Conservation (phyloP, 768 basidiomycete genomes). For the Suillus discolor region DNA sequence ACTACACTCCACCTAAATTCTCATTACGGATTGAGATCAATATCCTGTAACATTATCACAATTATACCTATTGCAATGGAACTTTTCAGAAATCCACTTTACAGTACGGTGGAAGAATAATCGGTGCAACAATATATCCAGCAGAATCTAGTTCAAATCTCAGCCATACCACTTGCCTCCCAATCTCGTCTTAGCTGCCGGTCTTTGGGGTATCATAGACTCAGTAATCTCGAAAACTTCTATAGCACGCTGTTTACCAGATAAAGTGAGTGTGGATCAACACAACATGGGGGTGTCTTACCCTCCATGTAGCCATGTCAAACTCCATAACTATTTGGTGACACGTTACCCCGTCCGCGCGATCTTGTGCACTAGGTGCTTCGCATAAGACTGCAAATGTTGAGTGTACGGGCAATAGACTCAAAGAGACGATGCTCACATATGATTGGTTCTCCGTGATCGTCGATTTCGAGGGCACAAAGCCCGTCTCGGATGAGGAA, state of each 20-base stretch:
- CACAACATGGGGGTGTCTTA: slow-evolving; percentile 33
- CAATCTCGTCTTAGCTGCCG: slow-evolving; percentile 54
- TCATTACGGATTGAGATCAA: neutral
- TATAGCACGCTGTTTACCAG: slow-evolving; percentile 69
- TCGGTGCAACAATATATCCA: neutral
- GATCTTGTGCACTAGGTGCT: slow-evolving; percentile 64
- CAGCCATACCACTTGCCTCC: slow-evolving; percentile 78
- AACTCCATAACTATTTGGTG: slow-evolving; percentile 91
- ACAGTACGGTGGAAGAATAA: neutral
- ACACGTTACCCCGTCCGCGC: slow-evolving; percentile 63
- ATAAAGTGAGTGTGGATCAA: neutral
- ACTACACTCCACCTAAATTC: neutral
- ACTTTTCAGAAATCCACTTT: neutral
- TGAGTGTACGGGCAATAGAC: neutral
- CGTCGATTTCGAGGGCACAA: slow-evolving; percentile 69
- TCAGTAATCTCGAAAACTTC: slow-evolving; percentile 81
- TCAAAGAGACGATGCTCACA: slow-evolving; percentile 46
- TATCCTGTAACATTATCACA: neutral
- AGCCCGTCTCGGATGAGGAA: slow-evolving; percentile 89
- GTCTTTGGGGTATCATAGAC: slow-evolving; percentile 75
- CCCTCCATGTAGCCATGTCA: slow-evolving; percentile 89
- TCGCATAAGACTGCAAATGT: slow-evolving; percentile 57
- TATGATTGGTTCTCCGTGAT: slow-evolving; percentile 73
- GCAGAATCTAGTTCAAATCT: neutral
- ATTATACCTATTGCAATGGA: slow-evolving; percentile 1